A percentile compares a stretch with the other conserved stretches of the same genome.
phyloP scores from a whole-genome alignment of 2,329 filamentous ascomycete genomes.

The Akanthomyces muscarius region DNA sequence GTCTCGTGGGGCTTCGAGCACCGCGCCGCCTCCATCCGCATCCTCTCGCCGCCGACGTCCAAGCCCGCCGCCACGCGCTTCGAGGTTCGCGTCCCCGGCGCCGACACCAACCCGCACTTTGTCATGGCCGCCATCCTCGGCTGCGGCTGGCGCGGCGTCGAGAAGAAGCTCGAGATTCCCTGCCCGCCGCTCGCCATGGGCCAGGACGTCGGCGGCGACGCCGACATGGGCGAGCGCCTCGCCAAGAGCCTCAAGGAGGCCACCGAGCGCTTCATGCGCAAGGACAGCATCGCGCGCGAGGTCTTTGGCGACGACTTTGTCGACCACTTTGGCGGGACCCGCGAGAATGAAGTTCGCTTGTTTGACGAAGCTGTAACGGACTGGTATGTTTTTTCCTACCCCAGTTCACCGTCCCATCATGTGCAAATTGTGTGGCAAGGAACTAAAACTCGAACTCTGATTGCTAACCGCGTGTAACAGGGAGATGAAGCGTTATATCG shows the following conservation, averaged over 20 bases:
- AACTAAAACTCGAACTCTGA: background rate
- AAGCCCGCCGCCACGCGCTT: constrained; percentile 85
- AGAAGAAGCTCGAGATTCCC: constrained; percentile 83
- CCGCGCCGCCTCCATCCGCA: constrained; percentile 81
- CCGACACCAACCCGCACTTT: constrained; percentile 84
- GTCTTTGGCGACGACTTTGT: constrained; percentile 95
- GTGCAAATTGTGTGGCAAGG: background rate
- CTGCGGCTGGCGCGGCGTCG: constrained; percentile 84
- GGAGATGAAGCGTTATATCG: constrained; percentile 75
- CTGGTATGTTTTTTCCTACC: constrained; percentile 62
- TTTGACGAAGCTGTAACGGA: constrained; percentile 98
- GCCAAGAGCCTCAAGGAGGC: constrained; percentile 86
- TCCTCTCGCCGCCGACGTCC: constrained; percentile 84
- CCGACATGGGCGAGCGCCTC: constrained; percentile 70
- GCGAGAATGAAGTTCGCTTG: constrained; percentile 82
- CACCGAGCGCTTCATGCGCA: constrained; percentile 69
- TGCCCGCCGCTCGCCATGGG: constrained; percentile 81
- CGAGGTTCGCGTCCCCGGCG: constrained; percentile 90
- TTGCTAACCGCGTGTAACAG: constrained; percentile 36
- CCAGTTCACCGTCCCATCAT: background rate
- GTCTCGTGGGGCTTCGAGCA: constrained; percentile 97
- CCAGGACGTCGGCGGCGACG: constrained; percentile 69
- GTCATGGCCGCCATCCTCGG: constrained; percentile 84
- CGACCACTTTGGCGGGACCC: constrained; percentile 87
- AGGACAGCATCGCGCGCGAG: constrained; percentile 83